Conservation (phyloP, 2,329 filamentous ascomycete species). For the Arthrobotrys sinensis region DNA sequence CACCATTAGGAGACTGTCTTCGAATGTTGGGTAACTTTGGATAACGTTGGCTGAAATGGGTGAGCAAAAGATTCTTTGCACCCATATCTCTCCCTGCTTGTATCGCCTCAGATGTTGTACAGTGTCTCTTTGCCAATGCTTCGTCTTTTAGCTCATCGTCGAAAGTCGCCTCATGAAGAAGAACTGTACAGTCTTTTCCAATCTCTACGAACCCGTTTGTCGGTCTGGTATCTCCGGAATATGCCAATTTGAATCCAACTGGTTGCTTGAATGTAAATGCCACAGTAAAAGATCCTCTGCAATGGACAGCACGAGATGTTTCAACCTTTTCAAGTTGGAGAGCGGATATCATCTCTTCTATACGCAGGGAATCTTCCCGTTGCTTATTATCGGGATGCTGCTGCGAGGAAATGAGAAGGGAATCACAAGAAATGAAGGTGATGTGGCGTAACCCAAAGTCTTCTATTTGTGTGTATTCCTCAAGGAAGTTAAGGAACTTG, state of each 20-base stretch:
- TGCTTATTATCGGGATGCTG: constrained; percentile 65
- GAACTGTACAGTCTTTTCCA: constrained; percentile 81
- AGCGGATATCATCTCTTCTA: constrained; percentile 53
- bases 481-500: constrained; percentile 75
- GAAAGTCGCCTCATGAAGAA: constrained; percentile 97
- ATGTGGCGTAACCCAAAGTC: constrained; percentile 78
- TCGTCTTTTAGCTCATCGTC: constrained; percentile 85
- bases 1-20: constrained; percentile 64
- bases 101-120: constrained; percentile 88
- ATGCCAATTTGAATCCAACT: constrained; percentile 85
- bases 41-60: constrained; percentile 96
- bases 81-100: constrained; percentile 82
- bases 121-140: constrained; percentile 89
- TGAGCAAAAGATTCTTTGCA: constrained; percentile 84
- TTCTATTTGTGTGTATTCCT: constrained; percentile 84
- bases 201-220: constrained; percentile 78
- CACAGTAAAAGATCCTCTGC: constrained; percentile 81
- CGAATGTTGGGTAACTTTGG: constrained; percentile 78
- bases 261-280: constrained; percentile 80
- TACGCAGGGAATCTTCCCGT: constrained; percentile 62
- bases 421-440: constrained; percentile 70
- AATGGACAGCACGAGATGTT: constrained; percentile 73
- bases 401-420: constrained; percentile 63
- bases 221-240: constrained; percentile 94
- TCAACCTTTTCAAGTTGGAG: constrained; percentile 65